Conservation (phyloP, 2,329 filamentous ascomycete genomes). For the Uncinocarpus reesii region DNA sequence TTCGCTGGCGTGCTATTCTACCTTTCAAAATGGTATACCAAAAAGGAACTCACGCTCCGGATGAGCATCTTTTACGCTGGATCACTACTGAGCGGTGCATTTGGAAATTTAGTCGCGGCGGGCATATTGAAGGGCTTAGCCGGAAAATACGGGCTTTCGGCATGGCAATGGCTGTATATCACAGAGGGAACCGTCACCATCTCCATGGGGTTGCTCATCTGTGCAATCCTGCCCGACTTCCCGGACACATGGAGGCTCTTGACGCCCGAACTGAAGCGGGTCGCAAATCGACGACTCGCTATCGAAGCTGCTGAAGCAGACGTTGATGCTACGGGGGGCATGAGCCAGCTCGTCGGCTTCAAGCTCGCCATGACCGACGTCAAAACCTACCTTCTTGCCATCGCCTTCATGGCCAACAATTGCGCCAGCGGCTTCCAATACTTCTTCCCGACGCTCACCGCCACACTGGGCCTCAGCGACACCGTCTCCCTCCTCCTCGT, state of each 20-base stretch:
- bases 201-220: constrained; percentile 27
- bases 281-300: constrained; percentile 42
- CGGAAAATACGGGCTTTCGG: constrained; percentile 26
- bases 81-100: constrained; percentile 41
- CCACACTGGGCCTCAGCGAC: constrained; percentile 36
- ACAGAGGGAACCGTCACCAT: constrained; percentile 32
- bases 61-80: constrained; percentile 46
- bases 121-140: constrained; percentile 38
- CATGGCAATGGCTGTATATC: constrained; percentile 36
- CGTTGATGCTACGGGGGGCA: constrained; percentile 37
- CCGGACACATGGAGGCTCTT: constrained; percentile 38
- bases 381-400: constrained; percentile 38
- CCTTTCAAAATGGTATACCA: constrained; percentile 45
- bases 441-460: constrained; percentile 46
- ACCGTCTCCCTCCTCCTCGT: constrained; percentile 44
- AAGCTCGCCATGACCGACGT: constrained; percentile 44
- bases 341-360: constrained; percentile 41
- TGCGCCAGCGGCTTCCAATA: constrained; percentile 46
- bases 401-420: constrained; percentile 42
- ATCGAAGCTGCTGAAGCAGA: constrained; percentile 44
- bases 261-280: constrained; percentile 37
- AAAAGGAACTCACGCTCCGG: constrained; percentile 42
- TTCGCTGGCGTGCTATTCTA: constrained; percentile 41
- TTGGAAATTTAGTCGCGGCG: constrained; percentile 46
- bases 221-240: constrained; percentile 33